Percentiles rank a stretch among this genome's conserved stretches.
phyloP scores from a whole-genome alignment of 139 green algal genomes.

The Chlamydomonas eustigma region DNA sequence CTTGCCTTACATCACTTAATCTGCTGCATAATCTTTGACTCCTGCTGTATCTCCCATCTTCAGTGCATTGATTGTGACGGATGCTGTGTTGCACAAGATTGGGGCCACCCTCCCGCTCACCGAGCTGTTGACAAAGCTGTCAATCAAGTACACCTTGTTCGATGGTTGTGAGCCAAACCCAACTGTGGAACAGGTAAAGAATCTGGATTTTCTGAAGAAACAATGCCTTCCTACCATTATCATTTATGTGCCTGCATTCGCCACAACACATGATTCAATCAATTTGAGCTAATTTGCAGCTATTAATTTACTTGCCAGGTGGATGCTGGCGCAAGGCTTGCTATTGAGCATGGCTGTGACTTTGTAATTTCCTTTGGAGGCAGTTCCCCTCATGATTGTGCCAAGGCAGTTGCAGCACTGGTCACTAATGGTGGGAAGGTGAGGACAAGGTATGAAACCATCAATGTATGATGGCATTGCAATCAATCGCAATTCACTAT shows the following conservation, averaged over 20 bases:
- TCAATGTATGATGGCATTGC: too few species aligned
- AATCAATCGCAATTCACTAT: too few species aligned
- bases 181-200: not conserved
- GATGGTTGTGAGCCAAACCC: not conserved
- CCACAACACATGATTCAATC: too few species aligned
- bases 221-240: too few species aligned
- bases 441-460: too few species aligned
- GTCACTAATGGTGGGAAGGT: not conserved
- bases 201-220: too few species aligned
- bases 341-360: not conserved
- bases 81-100: not conserved
- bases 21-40: too few species aligned
- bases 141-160: not conserved
- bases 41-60: too few species aligned
- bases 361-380: not conserved
- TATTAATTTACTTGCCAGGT: too few species aligned
- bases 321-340: not conserved
- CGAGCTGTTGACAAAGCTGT: not conserved
- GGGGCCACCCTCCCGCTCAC: not conserved
- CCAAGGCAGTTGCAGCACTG: not conserved
- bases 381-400: not conserved
- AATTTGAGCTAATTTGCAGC: too few species aligned
- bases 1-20: too few species aligned
- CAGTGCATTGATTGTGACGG: not conserved
- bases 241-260: too few species aligned